Percentiles rank a stretch among this genome's conserved stretches.
Evolutionary conservation across 192 early-diverging fungal species (phyloP).

Genomic region (Backusella circina): DNA sequence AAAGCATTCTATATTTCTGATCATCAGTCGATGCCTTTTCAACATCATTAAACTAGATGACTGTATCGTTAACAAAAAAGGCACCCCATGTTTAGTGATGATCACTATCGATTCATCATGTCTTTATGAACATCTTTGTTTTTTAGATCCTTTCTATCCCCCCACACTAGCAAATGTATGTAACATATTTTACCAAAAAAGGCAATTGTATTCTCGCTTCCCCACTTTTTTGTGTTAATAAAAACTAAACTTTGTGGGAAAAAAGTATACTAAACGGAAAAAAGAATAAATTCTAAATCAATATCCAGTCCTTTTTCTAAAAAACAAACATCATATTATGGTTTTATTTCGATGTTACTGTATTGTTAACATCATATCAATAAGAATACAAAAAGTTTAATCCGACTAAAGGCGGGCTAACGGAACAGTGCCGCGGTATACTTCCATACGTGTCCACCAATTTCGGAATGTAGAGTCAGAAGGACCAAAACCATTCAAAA

Average conservation of each 20-base stretch:
- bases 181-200: neutral
- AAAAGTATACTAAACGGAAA: neutral
- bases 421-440: slow-evolving; percentile 3
- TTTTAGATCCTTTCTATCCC: neutral
- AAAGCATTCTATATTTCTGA: neutral
- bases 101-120: neutral
- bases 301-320: neutral
- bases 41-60: neutral
- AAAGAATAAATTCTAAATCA: neutral
- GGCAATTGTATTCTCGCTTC: neutral
- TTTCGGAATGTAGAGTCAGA: slow-evolving; percentile 27
- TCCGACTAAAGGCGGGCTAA: neutral
- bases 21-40: neutral
- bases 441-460: slow-evolving; percentile 37
- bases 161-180: neutral
- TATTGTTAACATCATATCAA: neutral
- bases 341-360: neutral
- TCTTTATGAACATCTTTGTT: neutral
- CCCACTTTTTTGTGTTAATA: neutral
- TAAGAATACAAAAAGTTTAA: neutral
- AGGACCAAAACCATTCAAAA: slow-evolving; percentile 27
- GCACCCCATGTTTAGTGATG: neutral
- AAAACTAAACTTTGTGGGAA: neutral
- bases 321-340: neutral
- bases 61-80: neutral